Conservation (phyloP, 2,329 filamentous ascomycete genomes). For the Talaromyces sp. region DNA sequence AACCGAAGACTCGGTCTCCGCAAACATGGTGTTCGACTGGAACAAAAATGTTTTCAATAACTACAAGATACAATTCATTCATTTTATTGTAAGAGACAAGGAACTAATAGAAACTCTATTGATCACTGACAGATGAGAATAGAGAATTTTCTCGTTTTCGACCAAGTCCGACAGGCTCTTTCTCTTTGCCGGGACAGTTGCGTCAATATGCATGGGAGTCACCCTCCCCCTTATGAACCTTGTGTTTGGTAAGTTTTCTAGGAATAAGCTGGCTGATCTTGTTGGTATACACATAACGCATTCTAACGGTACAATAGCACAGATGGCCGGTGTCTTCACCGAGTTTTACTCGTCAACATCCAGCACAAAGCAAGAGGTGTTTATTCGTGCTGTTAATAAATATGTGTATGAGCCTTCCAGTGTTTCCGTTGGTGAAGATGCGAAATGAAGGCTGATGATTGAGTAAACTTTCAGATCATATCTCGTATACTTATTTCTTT, state of each 20-base stretch:
- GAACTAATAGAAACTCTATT: not conserved
- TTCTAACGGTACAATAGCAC: not conserved
- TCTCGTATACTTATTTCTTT: not conserved
- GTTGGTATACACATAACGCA: not conserved
- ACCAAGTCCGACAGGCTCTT: not conserved
- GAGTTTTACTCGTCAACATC: slow-evolving; percentile 26
- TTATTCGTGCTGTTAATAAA: not conserved
- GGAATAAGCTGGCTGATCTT: not conserved
- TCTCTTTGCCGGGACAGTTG: not conserved
- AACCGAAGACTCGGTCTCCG: not conserved
- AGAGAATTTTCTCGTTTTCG: not conserved
- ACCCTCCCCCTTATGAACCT: slow-evolving; percentile 52
- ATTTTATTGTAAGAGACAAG: not conserved
- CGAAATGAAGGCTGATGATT: not conserved
- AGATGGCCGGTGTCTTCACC: slow-evolving; percentile 52
- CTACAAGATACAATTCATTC: not conserved
- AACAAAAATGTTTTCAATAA: not conserved
- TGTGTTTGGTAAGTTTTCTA: slow-evolving; percentile 49
- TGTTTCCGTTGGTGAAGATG: not conserved
- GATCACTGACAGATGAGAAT: not conserved
- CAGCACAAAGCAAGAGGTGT: not conserved
- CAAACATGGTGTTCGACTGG: not conserved
- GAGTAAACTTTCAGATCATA: not conserved
- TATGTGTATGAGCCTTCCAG: not conserved
- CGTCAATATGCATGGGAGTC: not conserved